Base-by-base conservation (phyloP, 1,284 basidiomycete genomes). In the Naganishia liquefaciens region DNA sequence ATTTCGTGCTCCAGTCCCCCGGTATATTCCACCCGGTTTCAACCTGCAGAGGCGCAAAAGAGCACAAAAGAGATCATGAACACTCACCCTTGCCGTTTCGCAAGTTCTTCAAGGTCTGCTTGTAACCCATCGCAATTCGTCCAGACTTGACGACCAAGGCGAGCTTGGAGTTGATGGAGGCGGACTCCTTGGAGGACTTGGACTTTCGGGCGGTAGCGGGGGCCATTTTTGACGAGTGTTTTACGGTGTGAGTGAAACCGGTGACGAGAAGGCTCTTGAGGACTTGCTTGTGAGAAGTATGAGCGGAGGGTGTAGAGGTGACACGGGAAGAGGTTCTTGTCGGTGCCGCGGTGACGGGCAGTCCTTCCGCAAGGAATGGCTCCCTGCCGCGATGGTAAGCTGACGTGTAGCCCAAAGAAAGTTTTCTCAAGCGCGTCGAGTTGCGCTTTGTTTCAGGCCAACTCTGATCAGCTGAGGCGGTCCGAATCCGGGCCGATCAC, bases 41-140 rank as follows among this genome's bases (percentile, higher is more conserved):
- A 17, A 19, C 27, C 13, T 15, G 37, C n/a, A 25, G n/a, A 37
- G 17, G 19, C 54, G 19, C 42, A 25, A 44, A 40, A 40, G 13
- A 2, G 2, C 52, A 67, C 55, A 28, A 62, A 61, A 33, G 23
- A 58, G 57, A 70, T 58, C 70, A 66, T 70, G 67, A 61, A 51
- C 21, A 81, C 91, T 84, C 80, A 96, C 93, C 91, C 86, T 97
- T 97, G 80, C 96, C 95, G 74, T 83, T 90, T 77, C 96, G 90
- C 90, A 99, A 96, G 83, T 92, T 89, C 87, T 98, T 98, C 75
- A 99, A 85, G 63, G 95, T 92, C 71, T 90, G 91, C 84, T 96
- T 96, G 88, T 96, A 95, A 69, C 94, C 93, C 71, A 96, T 84
- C 65, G 85, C 84, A 65, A 75, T 73, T 72, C 77, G 78, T 70